Percentiles rank a stretch among this genome's conserved stretches.
phyloP scores from a whole-genome alignment of 441 rosid species.

The Gossypium lobatum region DNA sequence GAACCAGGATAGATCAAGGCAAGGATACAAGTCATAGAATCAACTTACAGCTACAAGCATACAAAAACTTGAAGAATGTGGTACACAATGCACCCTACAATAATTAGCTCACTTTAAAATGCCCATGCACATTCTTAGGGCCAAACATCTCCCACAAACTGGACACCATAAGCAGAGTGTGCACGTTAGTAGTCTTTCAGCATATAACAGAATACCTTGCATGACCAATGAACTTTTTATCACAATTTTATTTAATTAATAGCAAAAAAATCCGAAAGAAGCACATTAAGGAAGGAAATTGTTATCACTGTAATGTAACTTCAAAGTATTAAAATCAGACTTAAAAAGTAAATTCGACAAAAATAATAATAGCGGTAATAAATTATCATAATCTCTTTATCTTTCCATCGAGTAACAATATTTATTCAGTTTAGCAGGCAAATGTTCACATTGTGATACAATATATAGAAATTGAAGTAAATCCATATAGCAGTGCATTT shows the following conservation, averaged over 20 bases:
- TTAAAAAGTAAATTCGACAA: neutral
- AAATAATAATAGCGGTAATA: neutral
- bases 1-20: neutral
- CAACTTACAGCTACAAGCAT: neutral
- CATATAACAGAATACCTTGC: neutral
- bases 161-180: neutral
- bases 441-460: neutral
- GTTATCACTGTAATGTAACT: neutral
- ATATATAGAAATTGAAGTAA: neutral
- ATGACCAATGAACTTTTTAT: neutral
- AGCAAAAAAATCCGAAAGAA: neutral
- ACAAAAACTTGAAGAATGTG: neutral
- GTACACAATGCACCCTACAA: neutral
- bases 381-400: neutral
- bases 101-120: slow-evolving; percentile 6
- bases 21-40: neutral
- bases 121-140: neutral
- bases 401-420: neutral
- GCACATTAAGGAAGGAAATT: neutral
- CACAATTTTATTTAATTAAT: neutral
- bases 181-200: neutral
- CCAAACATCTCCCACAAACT: neutral
- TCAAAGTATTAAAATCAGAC: neutral
- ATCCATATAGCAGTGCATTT: neutral
- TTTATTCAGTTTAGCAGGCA: neutral